Percentiles rank a stretch among this genome's conserved stretches.
These are phyloP conservation scores for Trichoderma pleuroti DNA, from an alignment of 2,329 filamentous ascomycete species.

Conservation along the genomic window DNA sequence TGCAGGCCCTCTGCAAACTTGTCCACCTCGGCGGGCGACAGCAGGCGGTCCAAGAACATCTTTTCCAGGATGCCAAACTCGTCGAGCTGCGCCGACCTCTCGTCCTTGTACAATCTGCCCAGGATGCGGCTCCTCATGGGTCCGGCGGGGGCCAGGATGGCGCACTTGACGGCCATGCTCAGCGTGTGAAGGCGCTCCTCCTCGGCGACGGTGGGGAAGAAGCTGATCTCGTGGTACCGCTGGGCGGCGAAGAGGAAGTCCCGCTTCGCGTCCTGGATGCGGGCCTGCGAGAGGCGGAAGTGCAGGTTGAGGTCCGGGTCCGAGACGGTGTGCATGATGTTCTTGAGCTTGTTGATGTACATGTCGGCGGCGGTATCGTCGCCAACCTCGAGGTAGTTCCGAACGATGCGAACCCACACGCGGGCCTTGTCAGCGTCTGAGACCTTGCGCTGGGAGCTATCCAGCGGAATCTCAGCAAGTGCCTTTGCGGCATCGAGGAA, in stretches of 20 bases:
- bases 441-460: slow-evolving; percentile 81
- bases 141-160: slow-evolving; percentile 86
- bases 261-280: slow-evolving; percentile 86
- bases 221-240: slow-evolving; percentile 83
- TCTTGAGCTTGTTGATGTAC: slow-evolving; percentile 93
- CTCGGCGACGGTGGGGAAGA: slow-evolving; percentile 75
- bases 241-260: slow-evolving; percentile 84
- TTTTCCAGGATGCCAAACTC: slow-evolving; percentile 92
- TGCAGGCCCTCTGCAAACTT: slow-evolving; percentile 77
- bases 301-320: slow-evolving; percentile 74
- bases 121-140: slow-evolving; percentile 77
- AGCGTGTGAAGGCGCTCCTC: slow-evolving; percentile 82
- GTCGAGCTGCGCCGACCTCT: slow-evolving; percentile 68
- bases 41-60: slow-evolving; percentile 88
- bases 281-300: slow-evolving; percentile 87
- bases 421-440: slow-evolving; percentile 76
- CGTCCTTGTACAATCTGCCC: slow-evolving; percentile 88
- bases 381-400: slow-evolving; percentile 91
- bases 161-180: slow-evolving; percentile 83
- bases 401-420: slow-evolving; percentile 90
- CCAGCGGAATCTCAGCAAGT: slow-evolving; percentile 80
- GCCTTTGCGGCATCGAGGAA: slow-evolving; percentile 72
- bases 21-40: slow-evolving; percentile 77
- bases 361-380: slow-evolving; percentile 80
- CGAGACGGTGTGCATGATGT: slow-evolving; percentile 74